Evolutionary conservation across 192 early-diverging fungal species (phyloP), one percentile per base, ranked within the genome.

Genomic region (Chytriomyces sp.): DNA sequence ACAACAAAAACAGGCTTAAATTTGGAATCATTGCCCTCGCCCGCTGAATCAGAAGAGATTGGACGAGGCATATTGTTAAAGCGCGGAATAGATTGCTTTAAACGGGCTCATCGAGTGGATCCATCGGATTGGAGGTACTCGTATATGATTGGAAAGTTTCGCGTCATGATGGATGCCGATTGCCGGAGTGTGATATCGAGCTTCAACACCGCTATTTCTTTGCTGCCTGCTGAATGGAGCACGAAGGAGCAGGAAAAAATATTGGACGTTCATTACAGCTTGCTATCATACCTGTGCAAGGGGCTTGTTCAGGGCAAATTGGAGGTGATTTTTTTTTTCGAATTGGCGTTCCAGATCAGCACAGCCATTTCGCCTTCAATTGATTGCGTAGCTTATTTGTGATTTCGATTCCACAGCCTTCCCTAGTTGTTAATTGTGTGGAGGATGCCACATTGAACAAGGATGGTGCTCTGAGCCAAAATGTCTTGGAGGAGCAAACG

Each of bases 221-320:
- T 85, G 9, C 76, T 85, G 5, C 83, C 83, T 13, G 67, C 53
- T 18, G 70, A 75, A 23, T 85, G 79, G 79, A 20, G 50, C 16
- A 85, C 79, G 11, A 85, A 83, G 61, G 84, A 85, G 45, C 84
- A 88, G 64, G 91, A 92, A 70, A 86, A 67, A 46, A 88, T 90
- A 23, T 80, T 91, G 45, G 91, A 93, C 61, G 85, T 91, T 16
- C 79, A 79, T 0, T 88, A 90, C 64, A 88, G 86, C 61, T 70
- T 92, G 20, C 82, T 86, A 35, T 89, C 89, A 8, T 79, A 83
- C 3, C 60, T 93, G 23, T 79, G 79, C 8, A 93, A 93, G 71
- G 82, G 81, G 63, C 64, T 92, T 7, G 80, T 72, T 5, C 24
- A 61, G 9, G 75, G 75, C n/a, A 83, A 82, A 60, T 87, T 92